Conservation (phyloP, 495 filamentous ascomycete genomes). For the Xanthoparmelia taractica region DNA sequence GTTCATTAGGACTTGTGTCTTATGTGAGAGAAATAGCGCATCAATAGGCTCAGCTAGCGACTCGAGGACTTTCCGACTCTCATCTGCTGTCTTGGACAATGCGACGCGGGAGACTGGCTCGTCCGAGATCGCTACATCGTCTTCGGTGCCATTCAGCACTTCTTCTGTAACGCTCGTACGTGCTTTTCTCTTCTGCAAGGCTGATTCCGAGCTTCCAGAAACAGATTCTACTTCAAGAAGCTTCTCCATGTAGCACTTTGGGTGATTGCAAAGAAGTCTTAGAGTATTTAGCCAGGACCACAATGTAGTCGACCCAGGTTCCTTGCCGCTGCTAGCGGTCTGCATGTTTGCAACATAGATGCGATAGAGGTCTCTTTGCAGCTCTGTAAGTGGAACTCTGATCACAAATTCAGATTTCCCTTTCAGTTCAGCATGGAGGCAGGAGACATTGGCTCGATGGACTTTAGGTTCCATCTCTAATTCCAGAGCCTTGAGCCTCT, state of each 20-base stretch:
- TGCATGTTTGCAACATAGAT: slow-evolving; percentile 43
- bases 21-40: slow-evolving; percentile 49
- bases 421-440: slow-evolving; percentile 56
- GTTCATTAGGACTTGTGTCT: slow-evolving; percentile 53
- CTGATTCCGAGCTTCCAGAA: not conserved
- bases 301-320: slow-evolving; percentile 29
- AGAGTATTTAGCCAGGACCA: slow-evolving; percentile 51
- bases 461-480: slow-evolving; percentile 70
- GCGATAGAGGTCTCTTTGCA: slow-evolving; percentile 59
- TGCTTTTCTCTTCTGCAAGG: not conserved
- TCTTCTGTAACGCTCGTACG: not conserved
- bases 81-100: slow-evolving; percentile 28
- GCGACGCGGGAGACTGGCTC: slow-evolving; percentile 29
- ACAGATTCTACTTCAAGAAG: slow-evolving; percentile 29
- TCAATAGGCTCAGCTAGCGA: slow-evolving; percentile 27
- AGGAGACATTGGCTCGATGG: slow-evolving; percentile 61
- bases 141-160: slow-evolving; percentile 15
- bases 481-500: slow-evolving; percentile 63
- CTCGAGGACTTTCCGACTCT: slow-evolving; percentile 32
- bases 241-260: slow-evolving; percentile 53
- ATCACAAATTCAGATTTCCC: slow-evolving; percentile 77
- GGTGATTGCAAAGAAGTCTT: slow-evolving; percentile 68
- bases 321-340: slow-evolving; percentile 18
- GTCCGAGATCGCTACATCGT: slow-evolving; percentile 29
- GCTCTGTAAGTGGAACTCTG: slow-evolving; percentile 56